Conservation (phyloP, 495 filamentous ascomycete species). For the Talaromyces stipitatus region DNA sequence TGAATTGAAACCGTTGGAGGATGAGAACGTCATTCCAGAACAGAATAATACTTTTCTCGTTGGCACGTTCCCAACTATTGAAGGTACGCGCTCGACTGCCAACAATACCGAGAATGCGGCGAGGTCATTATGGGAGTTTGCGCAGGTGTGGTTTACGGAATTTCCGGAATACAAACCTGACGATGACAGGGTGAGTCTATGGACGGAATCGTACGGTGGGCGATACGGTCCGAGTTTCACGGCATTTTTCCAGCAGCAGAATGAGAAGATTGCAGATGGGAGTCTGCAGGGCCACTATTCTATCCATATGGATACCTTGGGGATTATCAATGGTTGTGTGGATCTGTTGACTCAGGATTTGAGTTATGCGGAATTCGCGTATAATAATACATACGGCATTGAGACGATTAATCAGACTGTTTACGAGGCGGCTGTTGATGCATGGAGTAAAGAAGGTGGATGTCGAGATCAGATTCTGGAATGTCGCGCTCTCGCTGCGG, state of each 20-base stretch:
- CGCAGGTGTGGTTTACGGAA: slow-evolving; percentile 48
- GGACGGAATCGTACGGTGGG: slow-evolving; percentile 56
- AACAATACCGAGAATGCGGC: slow-evolving; percentile 47
- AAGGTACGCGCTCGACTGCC: slow-evolving; percentile 33
- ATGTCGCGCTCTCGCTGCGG: slow-evolving; percentile 33
- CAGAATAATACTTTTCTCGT: slow-evolving; percentile 54
- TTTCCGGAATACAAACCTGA: slow-evolving; percentile 50
- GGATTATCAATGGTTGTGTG: slow-evolving; percentile 66
- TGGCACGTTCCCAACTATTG: slow-evolving; percentile 51
- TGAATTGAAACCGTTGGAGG: slow-evolving; percentile 27
- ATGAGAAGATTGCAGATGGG: slow-evolving; percentile 42
- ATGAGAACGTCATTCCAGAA: slow-evolving; percentile 30
- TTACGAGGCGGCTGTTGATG: slow-evolving; percentile 40
- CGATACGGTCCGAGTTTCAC: slow-evolving; percentile 61
- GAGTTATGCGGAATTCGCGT: slow-evolving; percentile 58
- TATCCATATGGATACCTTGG: slow-evolving; percentile 42
- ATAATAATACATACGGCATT: slow-evolving; percentile 71
- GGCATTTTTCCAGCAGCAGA: slow-evolving; percentile 59
- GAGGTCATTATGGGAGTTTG: slow-evolving; percentile 49
- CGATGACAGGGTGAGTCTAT: slow-evolving; percentile 46
- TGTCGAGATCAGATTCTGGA: slow-evolving; percentile 51
- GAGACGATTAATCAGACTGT: slow-evolving; percentile 50
- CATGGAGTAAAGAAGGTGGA: slow-evolving; percentile 45
- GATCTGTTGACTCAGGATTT: slow-evolving; percentile 63
- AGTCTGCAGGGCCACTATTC: slow-evolving; percentile 23